Base-by-base conservation (phyloP, 169 alveolate genomes). In the Plasmodium coatneyi region DNA sequence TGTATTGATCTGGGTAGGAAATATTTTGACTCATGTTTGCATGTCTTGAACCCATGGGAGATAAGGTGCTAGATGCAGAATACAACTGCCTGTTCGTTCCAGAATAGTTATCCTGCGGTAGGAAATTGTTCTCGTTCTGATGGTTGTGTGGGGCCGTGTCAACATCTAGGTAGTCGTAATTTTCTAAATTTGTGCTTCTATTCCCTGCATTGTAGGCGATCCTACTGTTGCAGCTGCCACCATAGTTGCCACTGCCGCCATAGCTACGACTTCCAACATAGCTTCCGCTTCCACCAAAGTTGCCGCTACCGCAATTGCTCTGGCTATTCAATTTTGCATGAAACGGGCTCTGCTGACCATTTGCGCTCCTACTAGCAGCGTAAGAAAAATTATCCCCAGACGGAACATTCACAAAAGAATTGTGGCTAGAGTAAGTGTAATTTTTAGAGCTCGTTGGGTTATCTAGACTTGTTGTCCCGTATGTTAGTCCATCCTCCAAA, bases 161-260 rank as follows among this genome's bases (percentile, higher is more conserved):
- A 34, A 84, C 54, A 72, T 84, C 72, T 52, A 52, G 19, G 56
- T 72, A 74, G 19, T 84, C 78, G 28, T 72, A 49, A 54, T 84
- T 84, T 43, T 84, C 66, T n/a, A 43, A 30, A 76, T 84, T 84
- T 72, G 54, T 10, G 28, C 70, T 28, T 25, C 71, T 60, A 2
- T 41, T 41, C 19, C 46, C 66, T 72, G 19, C 25, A 36, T 84
- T 84, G 54, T 82, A 71, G 12, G 72, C 14, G 32, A 46, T 6
- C 56, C 46, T 28, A 5, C n/a, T 71, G 76, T 71, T 22, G 30
- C 28, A 2, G 54, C 39, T 43, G 14, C 76, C 49, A 41, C 49
- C 72, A 72, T 19, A 71, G n/a, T 12, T 4, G 25, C 60, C 92
- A 34, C 41, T 82, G 1, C 34, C 46, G 22, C 70, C 49, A 32